Evolutionary conservation across 2,329 filamentous ascomycete genomes (phyloP), one percentile per base, ranked within the genome.

Genomic region (Talaromyces sp.): DNA sequence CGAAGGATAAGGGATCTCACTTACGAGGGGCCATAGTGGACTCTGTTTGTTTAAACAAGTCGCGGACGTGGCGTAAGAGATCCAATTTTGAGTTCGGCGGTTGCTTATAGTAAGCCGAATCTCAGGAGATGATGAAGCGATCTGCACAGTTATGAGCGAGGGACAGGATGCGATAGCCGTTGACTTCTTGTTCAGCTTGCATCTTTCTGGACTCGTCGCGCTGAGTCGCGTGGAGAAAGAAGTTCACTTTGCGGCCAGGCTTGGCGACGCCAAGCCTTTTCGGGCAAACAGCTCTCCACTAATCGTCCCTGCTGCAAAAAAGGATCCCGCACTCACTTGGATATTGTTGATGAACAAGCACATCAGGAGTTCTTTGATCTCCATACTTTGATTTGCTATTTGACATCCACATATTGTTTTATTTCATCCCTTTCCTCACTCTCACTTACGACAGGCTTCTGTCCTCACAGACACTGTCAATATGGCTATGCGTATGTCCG

Each of bases 401-500:
- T 25, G 35, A 41, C 10, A 22, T 13, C 17, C 6, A 37, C 49
- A 41, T 58, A 6, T 17, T 2, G 2, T 17, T 17, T 17, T 64
- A 27, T 63, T 59, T 57, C 66, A 62, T 64, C 65, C 41, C 31
- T 70, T 61, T 27, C 67, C 5, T 19, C n/a, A 7, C 11, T 56
- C 39, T 56, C 43, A 49, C 65, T 67, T 63, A 6, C 15, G 31
- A 56, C 63, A 50, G 67, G 62, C 63, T 63, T 62, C 72, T 74
- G 72, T 73, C 74, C 67, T 69, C 71, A 74, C 73, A 74, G 70
- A 72, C 66, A 71, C 71, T 72, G 73, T 77, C 74, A 80, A 77
- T 56, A 82, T 82, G 80, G 79, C 80, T 67, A 82, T 82, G 80
- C 78, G 80, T 82, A 77, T 69, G 79, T 74, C 66, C 62, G 69